phyloP scores from a whole-genome alignment of 352 stramenopile species.

The Stramenopiles sp. region DNA sequence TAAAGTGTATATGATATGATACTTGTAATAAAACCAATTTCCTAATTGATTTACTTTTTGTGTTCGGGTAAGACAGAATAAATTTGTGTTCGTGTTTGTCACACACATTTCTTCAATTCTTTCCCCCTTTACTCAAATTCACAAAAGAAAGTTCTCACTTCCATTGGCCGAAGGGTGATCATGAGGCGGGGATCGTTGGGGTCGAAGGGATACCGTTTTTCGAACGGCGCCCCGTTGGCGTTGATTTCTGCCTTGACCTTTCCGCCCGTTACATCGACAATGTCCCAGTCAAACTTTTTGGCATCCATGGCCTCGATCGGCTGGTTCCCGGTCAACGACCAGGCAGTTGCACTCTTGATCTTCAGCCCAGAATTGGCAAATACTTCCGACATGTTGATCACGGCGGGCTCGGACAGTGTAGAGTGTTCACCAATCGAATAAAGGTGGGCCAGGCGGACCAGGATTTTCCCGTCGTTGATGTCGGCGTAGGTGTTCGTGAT shows the following conservation, averaged over 20 bases:
- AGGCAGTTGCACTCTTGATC: slow-evolving; percentile 41
- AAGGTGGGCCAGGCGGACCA: slow-evolving; percentile 79
- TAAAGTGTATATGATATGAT: too few species aligned
- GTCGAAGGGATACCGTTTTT: slow-evolving; percentile 24
- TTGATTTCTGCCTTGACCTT: slow-evolving; percentile 17
- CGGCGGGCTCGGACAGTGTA: slow-evolving; percentile 42
- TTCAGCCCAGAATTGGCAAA: slow-evolving; percentile 26
- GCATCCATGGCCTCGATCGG: slow-evolving; percentile 30
- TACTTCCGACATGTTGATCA: slow-evolving; percentile 33
- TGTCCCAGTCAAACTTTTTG: slow-evolving; percentile 40
- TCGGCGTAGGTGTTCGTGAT: slow-evolving; percentile 44
- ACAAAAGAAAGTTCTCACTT: slow-evolving; percentile 72
- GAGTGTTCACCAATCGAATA: slow-evolving; percentile 62
- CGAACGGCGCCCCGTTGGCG: slow-evolving; percentile 14
- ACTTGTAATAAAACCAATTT: too few species aligned
- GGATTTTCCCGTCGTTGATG: slow-evolving; percentile 31
- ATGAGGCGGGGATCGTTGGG: slow-evolving; percentile 28
- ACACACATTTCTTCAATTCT: too few species aligned
- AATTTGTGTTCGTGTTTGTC: too few species aligned
- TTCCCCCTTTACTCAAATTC: slow-evolving; percentile 28
- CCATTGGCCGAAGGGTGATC: slow-evolving; percentile 58
- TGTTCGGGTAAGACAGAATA: too few species aligned
- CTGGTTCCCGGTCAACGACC: slow-evolving; percentile 57
- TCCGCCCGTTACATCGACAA: slow-evolving; percentile 23
- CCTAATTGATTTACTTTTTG: too few species aligned